Evolutionary conservation across 73 alveolate species (phyloP), one percentile per base, ranked within the genome.

Genomic region (Effrenium voratum): DNA sequence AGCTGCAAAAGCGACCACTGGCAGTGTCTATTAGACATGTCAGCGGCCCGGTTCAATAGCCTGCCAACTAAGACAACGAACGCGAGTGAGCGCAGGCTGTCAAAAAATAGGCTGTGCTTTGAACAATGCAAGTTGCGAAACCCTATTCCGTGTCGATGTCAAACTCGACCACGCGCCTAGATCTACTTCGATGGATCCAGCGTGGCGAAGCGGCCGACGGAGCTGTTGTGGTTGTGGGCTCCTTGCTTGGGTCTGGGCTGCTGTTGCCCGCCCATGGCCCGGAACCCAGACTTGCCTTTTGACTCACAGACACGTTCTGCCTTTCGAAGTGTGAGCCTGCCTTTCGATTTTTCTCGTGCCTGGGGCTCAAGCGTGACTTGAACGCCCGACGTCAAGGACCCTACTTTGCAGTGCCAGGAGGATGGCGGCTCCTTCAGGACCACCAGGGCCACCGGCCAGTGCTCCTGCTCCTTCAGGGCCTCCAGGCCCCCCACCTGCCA

Each of bases 131-230:
- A 38, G 19, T 52, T 10, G 66, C 10, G 66, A 13, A 10, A 52
- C 66, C 66, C 66, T 52, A 10, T 13, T 19, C 66, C 66, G n/a
- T n/a, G n/a, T n/a, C 66, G 66, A 52, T 13, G 10, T 19, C 66
- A 10, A 19, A 52, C 66, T 13, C 66, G 28, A 10, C 66, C 10
- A 24, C 16, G 26, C 6, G 79, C 79, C 79, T 1, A 77, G 88
- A n/a, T 77, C 19, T 77, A 41, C 66, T 77, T 77, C 66, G 88
- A 77, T 63, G 88, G 88, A 26, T 8, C 66, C 66, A 77, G 41
- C 88, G 22, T 77, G 4, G 52, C 43, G 26, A 24, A 30, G 30
- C 59, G 88, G 15, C 88, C 88, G 19, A 77, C 88, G 8, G 88
- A 77, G 66, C 60, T 77, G 41, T 1, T 77, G 43, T 77, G 41